Base-by-base conservation (phyloP, 208 protist species). In the Crithidia bombi region DNA sequence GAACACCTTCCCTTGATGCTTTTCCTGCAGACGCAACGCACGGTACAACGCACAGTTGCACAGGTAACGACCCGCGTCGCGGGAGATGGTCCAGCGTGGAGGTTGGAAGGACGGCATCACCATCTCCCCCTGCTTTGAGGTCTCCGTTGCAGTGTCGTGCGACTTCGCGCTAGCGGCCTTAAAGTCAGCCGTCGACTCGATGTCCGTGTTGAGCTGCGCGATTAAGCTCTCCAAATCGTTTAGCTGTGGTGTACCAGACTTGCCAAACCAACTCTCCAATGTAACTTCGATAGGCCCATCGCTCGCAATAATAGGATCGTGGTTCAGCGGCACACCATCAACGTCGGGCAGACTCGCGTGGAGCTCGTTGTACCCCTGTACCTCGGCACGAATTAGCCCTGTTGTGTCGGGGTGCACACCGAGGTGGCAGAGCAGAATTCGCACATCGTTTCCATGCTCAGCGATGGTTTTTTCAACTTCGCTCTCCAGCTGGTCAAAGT, bases 31-130 rank as follows among this genome's bases (percentile, higher is more conserved):
- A 17, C 78, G 41, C 32, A 91, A 49, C 11, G 72, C 70, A 25
- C 70, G 62, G 63, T 92, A 94, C 19, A 94, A 75, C 21, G 75
- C 59, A 47, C 74, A 92, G 70, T 94, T 92, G 69, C 86, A 94
- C 41, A 91, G 62, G 61, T 92, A 92, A 14, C 84, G 79, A 2
- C 86, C 89, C 5, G 86, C 89, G 43, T 91, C 62, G 46, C 58
- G 63, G 12, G 86, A 92, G 17, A 91, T 72, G 15, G 72, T 55
- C 83, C 82, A 91, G 43, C 35, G 39, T 10, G 86, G 82, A 1
- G 39, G 19, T 62, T 77, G 69, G 21, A 78, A 82, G 3, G 9
- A 25, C 10, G 80, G 80, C 80, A 82, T 82, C 62, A 65, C 44
- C 66, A 78, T 71, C 38, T 43, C 74, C 12, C 50, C 55, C 4